Conservation (phyloP, 768 basidiomycete species). For the Phlebiopsis gigantea region DNA sequence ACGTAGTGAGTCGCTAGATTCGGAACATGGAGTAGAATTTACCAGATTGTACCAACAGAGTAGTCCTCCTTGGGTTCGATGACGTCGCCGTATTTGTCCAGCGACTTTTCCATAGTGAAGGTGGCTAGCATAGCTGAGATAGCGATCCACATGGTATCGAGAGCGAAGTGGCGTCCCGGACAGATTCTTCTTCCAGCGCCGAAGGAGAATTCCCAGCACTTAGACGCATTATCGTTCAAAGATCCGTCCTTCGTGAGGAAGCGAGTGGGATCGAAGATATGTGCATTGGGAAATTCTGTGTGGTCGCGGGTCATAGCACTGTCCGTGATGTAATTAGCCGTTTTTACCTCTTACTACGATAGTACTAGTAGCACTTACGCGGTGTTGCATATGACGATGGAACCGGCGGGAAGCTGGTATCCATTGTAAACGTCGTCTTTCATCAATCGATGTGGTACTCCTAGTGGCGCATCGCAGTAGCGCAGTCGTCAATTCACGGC, state of each 20-base stretch:
- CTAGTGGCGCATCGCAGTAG: not conserved
- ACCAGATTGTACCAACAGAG: conserved; percentile 6
- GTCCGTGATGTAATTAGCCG: too few relatives aligned
- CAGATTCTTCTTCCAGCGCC: conserved; percentile 18
- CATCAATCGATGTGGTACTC: conserved; percentile 9
- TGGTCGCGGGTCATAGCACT: too few relatives aligned
- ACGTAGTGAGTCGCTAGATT: not conserved
- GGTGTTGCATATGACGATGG: conserved; percentile 14
- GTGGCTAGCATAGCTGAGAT: conserved; percentile 17
- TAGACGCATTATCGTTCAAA: conserved; percentile 1
- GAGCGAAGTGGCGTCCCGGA: conserved; percentile 21
- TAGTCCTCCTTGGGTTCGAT: conserved; percentile 7
- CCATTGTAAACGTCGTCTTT: conserved; percentile 18
- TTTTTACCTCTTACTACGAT: not conserved
- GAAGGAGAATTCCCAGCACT: conserved; percentile 8
- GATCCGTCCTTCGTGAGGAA: conserved; percentile 11
- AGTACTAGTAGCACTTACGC: too few relatives aligned
- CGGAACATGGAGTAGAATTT: not conserved
- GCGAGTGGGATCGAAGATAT: conserved; percentile 20
- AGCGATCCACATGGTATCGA: conserved; percentile 18
- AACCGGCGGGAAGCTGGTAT: conserved; percentile 15
- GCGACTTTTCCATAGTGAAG: conserved; percentile 13
- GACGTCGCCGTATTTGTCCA: conserved; percentile 10
- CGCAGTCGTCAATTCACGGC: not conserved
- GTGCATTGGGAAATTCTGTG: conserved; percentile 30